phyloP scores from a whole-genome alignment of 1,284 basidiomycete genomes.

The Pascua guehoae region DNA sequence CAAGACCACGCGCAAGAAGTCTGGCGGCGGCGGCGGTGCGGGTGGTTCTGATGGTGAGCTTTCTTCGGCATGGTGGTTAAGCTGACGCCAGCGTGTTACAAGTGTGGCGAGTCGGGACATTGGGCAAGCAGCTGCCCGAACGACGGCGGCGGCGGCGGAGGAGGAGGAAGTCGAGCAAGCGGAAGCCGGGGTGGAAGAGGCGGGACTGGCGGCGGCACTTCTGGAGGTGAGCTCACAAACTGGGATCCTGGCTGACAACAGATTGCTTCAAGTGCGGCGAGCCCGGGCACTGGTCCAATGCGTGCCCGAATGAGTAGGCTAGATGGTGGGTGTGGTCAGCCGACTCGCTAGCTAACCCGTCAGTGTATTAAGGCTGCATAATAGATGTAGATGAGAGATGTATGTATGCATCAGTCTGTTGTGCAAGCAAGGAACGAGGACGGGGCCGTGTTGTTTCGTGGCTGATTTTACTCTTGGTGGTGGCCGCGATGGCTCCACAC shows the following conservation, averaged over 20 bases:
- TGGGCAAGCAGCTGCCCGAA: constrained; percentile 13
- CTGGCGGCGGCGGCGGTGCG: neutral
- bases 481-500: too few species aligned
- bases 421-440: too few species aligned
- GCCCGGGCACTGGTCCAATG: constrained; percentile 50
- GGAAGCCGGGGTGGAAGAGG: constrained; percentile 7
- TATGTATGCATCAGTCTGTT: too few species aligned
- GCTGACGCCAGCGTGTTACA: constrained; percentile 7
- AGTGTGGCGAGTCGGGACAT: constrained; percentile 13
- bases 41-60: constrained; percentile 1
- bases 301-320: constrained; percentile 31
- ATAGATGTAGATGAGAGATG: too few species aligned
- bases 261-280: constrained; percentile 45
- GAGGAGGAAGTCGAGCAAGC: neutral
- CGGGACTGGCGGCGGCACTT: constrained; percentile 8
- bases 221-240: constrained; percentile 7
- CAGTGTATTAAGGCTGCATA: too few species aligned
- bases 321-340: too few species aligned
- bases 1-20: neutral
- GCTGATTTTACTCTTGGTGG: too few species aligned
- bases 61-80: fast-evolving
- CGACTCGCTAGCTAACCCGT: too few species aligned
- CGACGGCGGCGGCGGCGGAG: too few species aligned
- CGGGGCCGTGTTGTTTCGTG: too few species aligned
- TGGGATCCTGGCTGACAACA: constrained; percentile 4